These are phyloP conservation scores for Salix arbutifolia DNA, from an alignment of 345 rosid species.

Conservation along the genomic window DNA sequence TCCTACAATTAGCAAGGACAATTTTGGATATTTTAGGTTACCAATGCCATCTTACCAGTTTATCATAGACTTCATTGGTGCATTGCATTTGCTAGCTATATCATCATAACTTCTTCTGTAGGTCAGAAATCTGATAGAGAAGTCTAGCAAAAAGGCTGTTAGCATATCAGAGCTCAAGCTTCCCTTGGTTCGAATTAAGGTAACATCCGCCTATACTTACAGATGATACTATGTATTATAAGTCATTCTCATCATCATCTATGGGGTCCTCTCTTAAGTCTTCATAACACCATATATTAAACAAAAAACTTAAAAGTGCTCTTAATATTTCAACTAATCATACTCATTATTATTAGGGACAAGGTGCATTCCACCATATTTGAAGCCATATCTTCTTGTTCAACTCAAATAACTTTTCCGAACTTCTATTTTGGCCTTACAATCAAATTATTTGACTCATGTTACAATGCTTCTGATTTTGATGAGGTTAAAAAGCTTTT, in stretches of 20 bases:
- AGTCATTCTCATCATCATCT: not conserved
- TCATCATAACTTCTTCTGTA: constrained; percentile 26
- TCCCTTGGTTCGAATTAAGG: constrained; percentile 89
- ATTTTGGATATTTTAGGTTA: constrained; percentile 9
- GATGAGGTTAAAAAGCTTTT: too few relatives aligned
- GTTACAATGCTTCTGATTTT: not conserved
- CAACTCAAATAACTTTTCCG: not conserved
- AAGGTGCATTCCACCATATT: not conserved
- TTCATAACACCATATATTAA: not conserved
- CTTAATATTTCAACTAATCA: not conserved
- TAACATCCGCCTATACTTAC: constrained; percentile 20
- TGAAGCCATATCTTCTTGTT: not conserved
- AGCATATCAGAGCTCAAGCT: constrained; percentile 66
- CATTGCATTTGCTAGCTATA: not conserved
- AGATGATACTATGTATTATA: not conserved
- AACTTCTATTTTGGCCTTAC: not conserved
- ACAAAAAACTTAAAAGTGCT: not conserved
- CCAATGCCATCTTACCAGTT: not conserved
- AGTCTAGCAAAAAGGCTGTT: constrained; percentile 51
- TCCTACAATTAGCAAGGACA: constrained; percentile 16
- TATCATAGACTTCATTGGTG: not conserved
- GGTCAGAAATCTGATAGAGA: constrained; percentile 83
- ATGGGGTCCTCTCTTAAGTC: not conserved
- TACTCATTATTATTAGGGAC: too few relatives aligned
- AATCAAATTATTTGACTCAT: not conserved